phyloP scores from a whole-genome alignment of 768 basidiomycete species.

The Mrakia hoshinonis region DNA sequence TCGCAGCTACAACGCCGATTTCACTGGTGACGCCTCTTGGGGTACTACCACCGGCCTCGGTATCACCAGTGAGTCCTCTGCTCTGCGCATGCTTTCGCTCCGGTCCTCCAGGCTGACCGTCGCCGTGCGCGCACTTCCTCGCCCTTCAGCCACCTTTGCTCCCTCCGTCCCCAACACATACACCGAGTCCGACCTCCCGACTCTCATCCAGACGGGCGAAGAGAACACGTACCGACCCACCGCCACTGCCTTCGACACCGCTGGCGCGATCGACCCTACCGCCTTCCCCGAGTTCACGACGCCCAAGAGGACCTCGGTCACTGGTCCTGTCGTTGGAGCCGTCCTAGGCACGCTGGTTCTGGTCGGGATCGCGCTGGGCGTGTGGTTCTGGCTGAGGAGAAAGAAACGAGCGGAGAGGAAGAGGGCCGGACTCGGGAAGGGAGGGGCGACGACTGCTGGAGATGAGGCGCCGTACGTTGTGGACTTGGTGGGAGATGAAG shows the following conservation, averaged over 20 bases:
- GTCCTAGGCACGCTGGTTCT: background rate
- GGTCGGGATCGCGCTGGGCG: background rate
- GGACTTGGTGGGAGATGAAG: background rate
- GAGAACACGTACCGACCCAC: too few species aligned
- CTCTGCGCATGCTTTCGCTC: background rate
- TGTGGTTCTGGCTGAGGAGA: background rate
- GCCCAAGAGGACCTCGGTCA: too few species aligned
- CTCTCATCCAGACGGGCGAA: too few species aligned
- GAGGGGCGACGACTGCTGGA: background rate
- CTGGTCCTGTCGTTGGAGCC: too few species aligned
- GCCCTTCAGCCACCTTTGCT: too few species aligned
- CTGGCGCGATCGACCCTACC: too few species aligned
- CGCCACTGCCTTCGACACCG: too few species aligned
- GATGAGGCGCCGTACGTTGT: conserved; percentile 1
- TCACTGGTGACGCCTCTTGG: background rate
- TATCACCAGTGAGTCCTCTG: background rate
- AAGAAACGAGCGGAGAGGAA: background rate
- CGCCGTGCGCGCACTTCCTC: too few species aligned
- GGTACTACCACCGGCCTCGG: background rate
- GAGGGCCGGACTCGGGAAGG: background rate
- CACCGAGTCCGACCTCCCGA: too few species aligned
- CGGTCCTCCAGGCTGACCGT: too few species aligned
- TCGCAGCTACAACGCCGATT: background rate
- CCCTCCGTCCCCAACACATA: too few species aligned
- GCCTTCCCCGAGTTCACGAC: too few species aligned